Evolutionary conservation across 2,329 filamentous ascomycete genomes (phyloP).

Genomic region (Penicillium sp.): DNA sequence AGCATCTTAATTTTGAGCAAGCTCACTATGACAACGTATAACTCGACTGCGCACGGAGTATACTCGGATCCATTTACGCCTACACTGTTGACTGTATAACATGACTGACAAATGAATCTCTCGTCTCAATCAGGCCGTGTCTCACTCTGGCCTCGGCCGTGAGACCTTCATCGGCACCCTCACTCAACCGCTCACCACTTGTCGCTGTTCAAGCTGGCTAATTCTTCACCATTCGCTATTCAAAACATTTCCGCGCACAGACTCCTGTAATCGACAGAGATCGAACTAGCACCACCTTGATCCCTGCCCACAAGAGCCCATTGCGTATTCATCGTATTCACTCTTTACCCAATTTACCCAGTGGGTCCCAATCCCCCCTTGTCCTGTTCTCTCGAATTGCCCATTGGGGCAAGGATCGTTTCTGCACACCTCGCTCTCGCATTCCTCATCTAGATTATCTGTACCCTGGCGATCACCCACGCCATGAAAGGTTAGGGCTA

Average conservation of each 20-base stretch:
- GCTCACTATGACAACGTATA: background rate
- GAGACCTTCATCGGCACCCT: background rate
- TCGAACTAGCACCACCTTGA: background rate
- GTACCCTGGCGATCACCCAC: too few relatives aligned
- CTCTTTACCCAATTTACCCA: background rate
- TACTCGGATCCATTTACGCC: background rate
- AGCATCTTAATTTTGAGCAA: background rate
- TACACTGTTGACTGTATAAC: background rate
- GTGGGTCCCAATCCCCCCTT: background rate
- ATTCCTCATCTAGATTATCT: background rate
- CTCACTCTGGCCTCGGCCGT: background rate
- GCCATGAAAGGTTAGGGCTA: background rate
- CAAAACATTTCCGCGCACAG: background rate
- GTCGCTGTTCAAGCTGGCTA: background rate
- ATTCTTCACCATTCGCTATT: background rate
- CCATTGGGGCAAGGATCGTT: conserved; percentile 18
- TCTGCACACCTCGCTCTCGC: conserved; percentile 21
- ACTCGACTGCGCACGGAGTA: background rate
- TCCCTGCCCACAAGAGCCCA: background rate
- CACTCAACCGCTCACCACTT: background rate
- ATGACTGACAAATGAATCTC: background rate
- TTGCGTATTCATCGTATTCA: background rate
- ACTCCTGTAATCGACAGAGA: background rate
- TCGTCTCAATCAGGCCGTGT: background rate
- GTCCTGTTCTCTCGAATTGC: background rate